phyloP scores from a whole-genome alignment of 1,139 yeast genomes.

The Candida mesenterica region DNA sequence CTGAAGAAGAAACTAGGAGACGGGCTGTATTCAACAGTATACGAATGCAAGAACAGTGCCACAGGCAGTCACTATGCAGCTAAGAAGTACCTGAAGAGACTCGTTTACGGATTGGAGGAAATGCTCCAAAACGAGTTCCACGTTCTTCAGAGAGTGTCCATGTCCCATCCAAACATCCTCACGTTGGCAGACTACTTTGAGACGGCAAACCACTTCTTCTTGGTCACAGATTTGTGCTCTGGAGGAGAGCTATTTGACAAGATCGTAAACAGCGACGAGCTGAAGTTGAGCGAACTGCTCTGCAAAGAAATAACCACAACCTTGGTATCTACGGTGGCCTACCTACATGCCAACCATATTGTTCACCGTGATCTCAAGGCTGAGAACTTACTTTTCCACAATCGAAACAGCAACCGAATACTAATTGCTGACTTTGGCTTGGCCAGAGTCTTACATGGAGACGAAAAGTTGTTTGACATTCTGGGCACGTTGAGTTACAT shows the following conservation, averaged over 20 bases:
- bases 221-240: slow-evolving; percentile 65
- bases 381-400: slow-evolving; percentile 37
- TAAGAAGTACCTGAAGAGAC: slow-evolving; percentile 33
- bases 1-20: slow-evolving; percentile 33
- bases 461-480: slow-evolving; percentile 26
- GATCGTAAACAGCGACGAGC: slow-evolving; percentile 49
- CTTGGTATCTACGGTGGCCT: slow-evolving; percentile 30
- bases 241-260: slow-evolving; percentile 72
- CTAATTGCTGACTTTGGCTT: slow-evolving; percentile 75
- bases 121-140: slow-evolving; percentile 55
- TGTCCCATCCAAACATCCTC: slow-evolving; percentile 49
- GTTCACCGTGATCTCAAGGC: slow-evolving; percentile 46
- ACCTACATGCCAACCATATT: slow-evolving; percentile 32
- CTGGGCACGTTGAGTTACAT: slow-evolving; percentile 75
- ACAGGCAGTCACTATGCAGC: slow-evolving; percentile 41
- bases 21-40: slow-evolving; percentile 40
- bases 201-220: slow-evolving; percentile 55
- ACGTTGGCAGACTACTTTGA: slow-evolving; percentile 71
- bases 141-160: slow-evolving; percentile 48
- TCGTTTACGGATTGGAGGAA: slow-evolving; percentile 34
- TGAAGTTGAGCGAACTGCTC: slow-evolving; percentile 41
- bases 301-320: slow-evolving; percentile 41
- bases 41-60: slow-evolving; percentile 34
- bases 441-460: slow-evolving; percentile 38
- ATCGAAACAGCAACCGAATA: slow-evolving; percentile 31